Percentiles rank a stretch among this genome's conserved stretches.
Conservation (phyloP, 139 green algal genomes). For the Micractinium conductrix region DNA sequence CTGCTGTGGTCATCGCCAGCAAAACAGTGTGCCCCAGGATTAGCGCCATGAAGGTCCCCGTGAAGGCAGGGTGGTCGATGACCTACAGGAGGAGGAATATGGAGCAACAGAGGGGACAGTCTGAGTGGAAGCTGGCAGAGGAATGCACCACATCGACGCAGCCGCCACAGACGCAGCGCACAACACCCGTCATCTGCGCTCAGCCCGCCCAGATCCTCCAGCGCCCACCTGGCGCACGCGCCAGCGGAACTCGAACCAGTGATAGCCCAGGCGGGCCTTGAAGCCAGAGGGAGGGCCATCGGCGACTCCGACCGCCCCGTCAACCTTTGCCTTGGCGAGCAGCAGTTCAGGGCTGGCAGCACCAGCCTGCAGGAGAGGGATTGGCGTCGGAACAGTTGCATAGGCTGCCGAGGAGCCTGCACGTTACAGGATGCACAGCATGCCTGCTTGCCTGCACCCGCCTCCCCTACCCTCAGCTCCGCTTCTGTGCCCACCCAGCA, state of each 20-base stretch:
- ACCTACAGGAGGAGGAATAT: constrained; percentile 25
- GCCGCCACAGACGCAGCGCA: too few relatives aligned
- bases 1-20: constrained; percentile 62
- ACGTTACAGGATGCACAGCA: too few relatives aligned
- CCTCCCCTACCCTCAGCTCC: too few relatives aligned
- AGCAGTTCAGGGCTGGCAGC: not conserved
- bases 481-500: too few relatives aligned
- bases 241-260: constrained; percentile 49
- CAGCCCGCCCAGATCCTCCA: not conserved
- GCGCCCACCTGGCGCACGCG: constrained; percentile 31
- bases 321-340: too few relatives aligned
- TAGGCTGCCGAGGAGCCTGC: too few relatives aligned
- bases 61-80: constrained; percentile 54
- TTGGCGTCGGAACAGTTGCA: too few relatives aligned
- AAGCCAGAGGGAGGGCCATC: too few relatives aligned
- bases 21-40: constrained; percentile 79
- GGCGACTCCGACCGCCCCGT: too few relatives aligned
- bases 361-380: not conserved
- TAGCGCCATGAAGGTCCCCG: constrained; percentile 65
- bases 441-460: too few relatives aligned
- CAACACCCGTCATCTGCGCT: not conserved
- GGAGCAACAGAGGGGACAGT: not conserved
- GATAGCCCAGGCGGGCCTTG: too few relatives aligned
- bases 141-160: not conserved
- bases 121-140: not conserved